Evolutionary conservation across 306 rosid species (phyloP), one percentile per base, ranked within the genome.

Genomic region (Gillenia trifoliata): DNA sequence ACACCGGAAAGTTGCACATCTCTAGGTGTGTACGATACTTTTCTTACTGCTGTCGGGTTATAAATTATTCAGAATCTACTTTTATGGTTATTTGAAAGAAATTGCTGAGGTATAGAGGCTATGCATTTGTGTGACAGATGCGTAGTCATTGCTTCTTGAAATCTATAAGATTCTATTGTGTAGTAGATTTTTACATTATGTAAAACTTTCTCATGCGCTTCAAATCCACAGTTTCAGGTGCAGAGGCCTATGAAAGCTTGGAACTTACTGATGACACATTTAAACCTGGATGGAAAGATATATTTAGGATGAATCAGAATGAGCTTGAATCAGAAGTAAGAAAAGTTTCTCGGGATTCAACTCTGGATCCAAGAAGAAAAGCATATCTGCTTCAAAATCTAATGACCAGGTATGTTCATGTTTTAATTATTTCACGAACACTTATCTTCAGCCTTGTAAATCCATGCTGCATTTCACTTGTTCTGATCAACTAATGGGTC

Each of bases 271-370:
- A 88, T 82, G 93, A 88, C 82, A 90, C 81, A 88, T 92, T 92
- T 79, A 92, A 86, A 85, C 98, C 98, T 26, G 98, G 98, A 65
- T 92, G 98, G 98, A 90, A 92, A 82, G 98, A 92, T 78, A 90
- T 90, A 81, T 84, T 84, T 77, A 78, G 87, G 78, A 84, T 84
- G 87, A 84, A 84, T 61, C 85, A 80, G 72, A 84, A 66, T 70
- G 87, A 84, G 73, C 82, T 84, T 65, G 87, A 84, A 77, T 84
- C 85, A 16, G 87, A 84, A 77, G 77, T 80, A 54, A 87, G 98
- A 77, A 92, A 92, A 81, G 98, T 90, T 75, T 86, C 91, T 81
- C 89, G 83, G 47, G 98, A 92, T 49, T 90, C 88, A 17, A 87
- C 96, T 74, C 98, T 90, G 80, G 98, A 92, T 86, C 98, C 98